A percentile compares a stretch with the other conserved stretches of the same genome.
phyloP scores from a whole-genome alignment of 2,329 filamentous ascomycete genomes.

The Mycosphaerelloides madeirae region DNA sequence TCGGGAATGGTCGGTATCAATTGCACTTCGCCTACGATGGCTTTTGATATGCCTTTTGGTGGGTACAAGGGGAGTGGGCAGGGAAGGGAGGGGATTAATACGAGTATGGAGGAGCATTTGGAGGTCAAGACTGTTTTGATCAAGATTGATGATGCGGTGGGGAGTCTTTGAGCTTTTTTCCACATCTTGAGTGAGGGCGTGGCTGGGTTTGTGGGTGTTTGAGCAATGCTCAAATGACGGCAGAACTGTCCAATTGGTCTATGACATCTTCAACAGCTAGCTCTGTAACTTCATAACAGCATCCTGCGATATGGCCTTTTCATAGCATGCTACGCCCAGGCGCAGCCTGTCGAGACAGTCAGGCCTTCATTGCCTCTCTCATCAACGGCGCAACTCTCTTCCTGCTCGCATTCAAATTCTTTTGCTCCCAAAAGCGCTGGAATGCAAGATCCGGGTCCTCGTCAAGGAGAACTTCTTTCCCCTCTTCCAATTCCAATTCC shows the following conservation, averaged over 20 bases:
- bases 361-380: conserved; percentile 40
- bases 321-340: too few relatives aligned
- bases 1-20: conserved; percentile 40
- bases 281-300: too few relatives aligned
- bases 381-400: conserved; percentile 60
- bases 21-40: conserved; percentile 34
- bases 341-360: too few relatives aligned
- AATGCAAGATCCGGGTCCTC: conserved; percentile 42
- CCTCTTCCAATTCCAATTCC: conserved; percentile 54
- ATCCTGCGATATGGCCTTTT: too few relatives aligned
- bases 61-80: conserved; percentile 37
- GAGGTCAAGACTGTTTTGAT: conserved; percentile 23
- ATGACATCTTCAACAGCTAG: too few relatives aligned
- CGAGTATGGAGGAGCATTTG: conserved; percentile 20
- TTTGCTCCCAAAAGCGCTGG: conserved; percentile 61
- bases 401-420: conserved; percentile 53
- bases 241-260: too few relatives aligned
- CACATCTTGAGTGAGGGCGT: not conserved
- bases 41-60: conserved; percentile 38
- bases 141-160: conserved; percentile 18
- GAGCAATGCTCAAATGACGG: too few relatives aligned
- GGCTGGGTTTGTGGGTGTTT: too few relatives aligned
- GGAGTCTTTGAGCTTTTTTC: not conserved
- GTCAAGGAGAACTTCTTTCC: conserved; percentile 39
- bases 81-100: conserved; percentile 14